phyloP scores from a whole-genome alignment of 1,284 basidiomycete genomes.

The Uromyces viciae-fabae region DNA sequence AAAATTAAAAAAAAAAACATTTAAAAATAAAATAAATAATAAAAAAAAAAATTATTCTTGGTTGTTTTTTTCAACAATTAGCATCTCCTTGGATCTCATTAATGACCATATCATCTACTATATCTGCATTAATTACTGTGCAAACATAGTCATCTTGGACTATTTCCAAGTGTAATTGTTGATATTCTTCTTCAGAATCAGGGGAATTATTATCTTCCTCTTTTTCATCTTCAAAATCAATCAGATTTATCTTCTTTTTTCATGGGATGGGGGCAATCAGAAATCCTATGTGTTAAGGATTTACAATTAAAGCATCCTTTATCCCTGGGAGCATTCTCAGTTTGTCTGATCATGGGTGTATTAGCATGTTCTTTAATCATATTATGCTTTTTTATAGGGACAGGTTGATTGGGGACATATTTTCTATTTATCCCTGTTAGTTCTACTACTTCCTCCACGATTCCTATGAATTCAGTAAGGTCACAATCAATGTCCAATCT shows the following conservation, averaged over 20 bases:
- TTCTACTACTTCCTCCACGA: neutral
- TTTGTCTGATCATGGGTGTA: neutral
- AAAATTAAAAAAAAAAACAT: no score
- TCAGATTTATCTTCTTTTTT: neutral
- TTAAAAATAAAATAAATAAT: no score
- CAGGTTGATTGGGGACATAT: neutral
- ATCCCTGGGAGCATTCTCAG: neutral
- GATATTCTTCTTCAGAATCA: no score
- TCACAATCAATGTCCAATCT: neutral
- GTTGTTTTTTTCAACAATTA: no score
- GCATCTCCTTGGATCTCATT: no score
- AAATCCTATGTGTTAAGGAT: neutral
- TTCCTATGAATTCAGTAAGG: neutral
- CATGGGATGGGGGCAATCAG: neutral
- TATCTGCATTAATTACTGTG: no score
- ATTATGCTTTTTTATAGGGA: no score
- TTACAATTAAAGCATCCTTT: neutral
- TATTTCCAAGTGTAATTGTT: no score
- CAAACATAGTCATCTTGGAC: no score
- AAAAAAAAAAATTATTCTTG: no score
- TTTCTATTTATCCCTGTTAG: neutral
- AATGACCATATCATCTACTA: no score
- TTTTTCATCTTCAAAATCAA: neutral
- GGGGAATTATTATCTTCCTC: neutral
- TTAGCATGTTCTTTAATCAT: neutral